Base-by-base conservation (phyloP, 768 basidiomycete genomes). In the Pisolithus marmoratus region DNA sequence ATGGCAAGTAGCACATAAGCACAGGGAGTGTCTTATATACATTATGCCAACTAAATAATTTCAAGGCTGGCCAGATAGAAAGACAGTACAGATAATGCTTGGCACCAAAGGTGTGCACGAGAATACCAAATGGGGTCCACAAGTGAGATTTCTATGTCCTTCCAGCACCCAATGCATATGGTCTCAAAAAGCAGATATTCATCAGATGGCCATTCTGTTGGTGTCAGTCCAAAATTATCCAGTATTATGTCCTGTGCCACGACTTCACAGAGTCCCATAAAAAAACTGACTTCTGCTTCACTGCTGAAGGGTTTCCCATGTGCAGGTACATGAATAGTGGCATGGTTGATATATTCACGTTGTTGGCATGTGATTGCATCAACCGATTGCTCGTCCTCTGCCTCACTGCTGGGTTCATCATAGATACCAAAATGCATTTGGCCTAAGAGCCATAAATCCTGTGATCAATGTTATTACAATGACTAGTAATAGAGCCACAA, bases 131-230 rank as follows among this genome's bases (percentile, higher is more conserved):
- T 53, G 2, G 20, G 5, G 1, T 50, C 51, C 5, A 34, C 49
- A 27, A 59, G 55, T 2, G 29, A 52, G 0, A 58, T 26, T 0
- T 49, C 19, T 5, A 60, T 8, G 29, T 56, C 34, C 19, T 54
- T 59, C 3, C 38, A 51, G 2, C 6, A 8, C n/a, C 60, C 53
- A 11, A 53, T 1, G 1, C 4, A 1, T n/a, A 60, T 59, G 1
- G 48, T 49, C 31, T 60, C 55, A n/a, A 50, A 53, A 8, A 41
- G 3, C 0, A 53, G 57, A 26, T 62, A 63, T 7, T 44, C 41
- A 0, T 47, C 53, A 0, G n/a, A 22, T 2, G 48, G 56, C 62
- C 60, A 61, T 41, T 65, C 61, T 3, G 20, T 24, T 14, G 53
- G 45, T 3, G 49, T 51, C 15, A 63, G 42, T 4, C 57, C 51